phyloP scores from a whole-genome alignment of 441 rosid species.

The Daphne laureola region DNA sequence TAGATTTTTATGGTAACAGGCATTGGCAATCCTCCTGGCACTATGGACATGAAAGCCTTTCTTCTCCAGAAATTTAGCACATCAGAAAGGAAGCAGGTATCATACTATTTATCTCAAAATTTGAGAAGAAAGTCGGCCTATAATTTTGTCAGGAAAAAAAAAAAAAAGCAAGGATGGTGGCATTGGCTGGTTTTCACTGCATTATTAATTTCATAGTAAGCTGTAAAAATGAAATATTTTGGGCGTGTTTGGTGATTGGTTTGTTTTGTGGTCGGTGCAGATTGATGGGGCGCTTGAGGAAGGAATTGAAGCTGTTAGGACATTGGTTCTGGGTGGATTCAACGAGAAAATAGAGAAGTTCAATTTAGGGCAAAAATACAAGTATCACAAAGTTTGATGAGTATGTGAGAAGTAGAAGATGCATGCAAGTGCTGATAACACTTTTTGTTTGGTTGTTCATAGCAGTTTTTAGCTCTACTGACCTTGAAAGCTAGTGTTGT shows the following conservation, averaged over 20 bases:
- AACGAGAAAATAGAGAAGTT: constrained; percentile 49
- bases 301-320: constrained; percentile 64
- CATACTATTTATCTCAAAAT: not conserved
- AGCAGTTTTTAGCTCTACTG: not conserved
- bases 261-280: constrained; percentile 23
- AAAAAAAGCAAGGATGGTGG: no score
- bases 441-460: not conserved
- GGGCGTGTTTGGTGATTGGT: no score
- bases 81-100: constrained; percentile 59
- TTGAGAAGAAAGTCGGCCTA: no score
- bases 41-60: constrained; percentile 90
- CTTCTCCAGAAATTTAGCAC: constrained; percentile 79
- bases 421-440: not conserved
- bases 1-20: constrained; percentile 31
- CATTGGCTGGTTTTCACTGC: no score
- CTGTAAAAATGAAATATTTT: no score
- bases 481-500: not conserved
- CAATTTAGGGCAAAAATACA: constrained; percentile 75
- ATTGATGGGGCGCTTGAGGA: constrained; percentile 63
- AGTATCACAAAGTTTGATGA: constrained; percentile 61
- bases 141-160: no score
- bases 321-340: constrained; percentile 56
- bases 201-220: no score
- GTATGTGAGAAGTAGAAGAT: not conserved
- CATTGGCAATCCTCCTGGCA: constrained; percentile 84